Evolutionary conservation across 1,139 yeast genomes (phyloP), one percentile per base, ranked within the genome.

Genomic region (Candida pseudoviswanathii): DNA sequence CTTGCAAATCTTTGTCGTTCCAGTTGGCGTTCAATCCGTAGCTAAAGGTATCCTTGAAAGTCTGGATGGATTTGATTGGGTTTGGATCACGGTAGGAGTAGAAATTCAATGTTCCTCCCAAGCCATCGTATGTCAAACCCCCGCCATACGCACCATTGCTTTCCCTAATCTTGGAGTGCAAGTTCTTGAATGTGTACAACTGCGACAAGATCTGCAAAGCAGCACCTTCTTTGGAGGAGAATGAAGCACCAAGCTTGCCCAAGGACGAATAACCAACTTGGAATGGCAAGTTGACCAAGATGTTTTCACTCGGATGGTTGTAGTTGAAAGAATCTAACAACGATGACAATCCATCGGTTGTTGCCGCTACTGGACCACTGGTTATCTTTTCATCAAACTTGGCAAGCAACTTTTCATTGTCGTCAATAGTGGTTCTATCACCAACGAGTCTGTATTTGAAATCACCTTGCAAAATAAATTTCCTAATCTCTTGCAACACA

Each of bases 81-180:
- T 89, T 85, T 16, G 99, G 99, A 67, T 94, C 99, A 59, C 99
- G 80, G 70, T 94, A 94, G 0, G 97, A 90, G 68, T 87, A 95
- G 70, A 80, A 91, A 46, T 88, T 81, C 59, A 92, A 80, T 2
- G 85, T 64, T 0, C 98, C 98, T 48, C 89, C 91, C 29, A 90
- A 65, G 0, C 95, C 92, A 62, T 86, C 89, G 64, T 85, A 92
- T 16, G 81, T 74, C 11, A 96, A 87, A 2, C 99, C 99, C 9
- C 97, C 98, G 6, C 99, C 99, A 63, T 94, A 94, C 0, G 99
- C 99, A 48, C 99, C 99, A 53, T 97, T 97, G 60, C 94, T 84
- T 65, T 94, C 99, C 58, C 99, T 82, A 41, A 94, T 85, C 54
- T 91, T 96, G 9, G 90, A 82, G 65, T 94, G 99, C 45, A 95